phyloP scores from a whole-genome alignment of 257 asterid species.

The Capsicum pubescens region DNA sequence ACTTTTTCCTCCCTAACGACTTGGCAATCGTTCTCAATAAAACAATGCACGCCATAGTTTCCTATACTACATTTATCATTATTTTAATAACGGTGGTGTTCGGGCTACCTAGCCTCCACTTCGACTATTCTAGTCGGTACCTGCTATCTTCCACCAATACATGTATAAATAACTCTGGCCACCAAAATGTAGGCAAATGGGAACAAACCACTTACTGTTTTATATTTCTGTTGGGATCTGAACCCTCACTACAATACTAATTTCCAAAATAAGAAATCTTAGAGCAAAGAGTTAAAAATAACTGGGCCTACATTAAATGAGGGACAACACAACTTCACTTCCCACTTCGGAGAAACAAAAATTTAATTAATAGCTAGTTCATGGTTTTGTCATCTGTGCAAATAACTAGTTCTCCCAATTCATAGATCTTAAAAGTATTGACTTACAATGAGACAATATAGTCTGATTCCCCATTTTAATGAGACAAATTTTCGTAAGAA shows the following conservation, averaged over 20 bases:
- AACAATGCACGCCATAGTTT: not conserved
- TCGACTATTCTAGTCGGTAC: not conserved
- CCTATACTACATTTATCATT: not conserved
- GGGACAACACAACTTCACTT: not conserved
- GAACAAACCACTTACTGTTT: not conserved
- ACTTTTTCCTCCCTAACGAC: not conserved
- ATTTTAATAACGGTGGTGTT: not conserved
- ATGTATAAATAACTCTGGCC: not conserved
- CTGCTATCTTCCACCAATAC: not conserved
- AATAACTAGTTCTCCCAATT: not conserved
- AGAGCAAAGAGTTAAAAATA: not conserved
- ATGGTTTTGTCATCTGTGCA: not conserved
- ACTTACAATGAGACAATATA: not conserved
- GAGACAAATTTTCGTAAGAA: not conserved
- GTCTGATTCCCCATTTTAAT: not conserved
- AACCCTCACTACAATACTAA: not conserved
- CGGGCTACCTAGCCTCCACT: not conserved
- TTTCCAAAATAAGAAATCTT: not conserved
- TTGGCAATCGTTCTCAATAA: not conserved
- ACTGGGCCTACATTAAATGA: not conserved
- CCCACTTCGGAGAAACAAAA: conserved; percentile 1
- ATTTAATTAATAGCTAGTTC: not conserved
- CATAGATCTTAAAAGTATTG: not conserved
- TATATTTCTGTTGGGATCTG: not conserved
- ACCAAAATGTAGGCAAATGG: not conserved